Evolutionary conservation across 2,329 filamentous ascomycete genomes (phyloP).

Genomic region (Talaromyces marneffei): DNA sequence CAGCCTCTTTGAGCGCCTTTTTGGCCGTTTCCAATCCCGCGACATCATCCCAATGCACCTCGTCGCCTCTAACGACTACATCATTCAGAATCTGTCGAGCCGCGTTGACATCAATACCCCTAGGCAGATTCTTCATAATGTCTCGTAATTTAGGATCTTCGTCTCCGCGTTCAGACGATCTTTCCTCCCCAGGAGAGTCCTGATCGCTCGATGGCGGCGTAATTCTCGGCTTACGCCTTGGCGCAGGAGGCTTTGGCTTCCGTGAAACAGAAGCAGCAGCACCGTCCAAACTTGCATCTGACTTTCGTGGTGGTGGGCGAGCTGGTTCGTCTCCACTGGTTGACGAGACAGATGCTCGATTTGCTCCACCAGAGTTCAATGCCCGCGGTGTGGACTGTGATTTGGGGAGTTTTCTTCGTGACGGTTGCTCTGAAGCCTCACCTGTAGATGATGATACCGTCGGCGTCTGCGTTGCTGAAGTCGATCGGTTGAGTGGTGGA

Average conservation of each 20-base stretch:
- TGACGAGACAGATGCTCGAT: constrained; percentile 21
- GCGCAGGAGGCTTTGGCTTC: constrained; percentile 19
- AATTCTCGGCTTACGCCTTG: constrained; percentile 35
- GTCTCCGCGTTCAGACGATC: constrained; percentile 42
- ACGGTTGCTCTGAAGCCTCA: background rate
- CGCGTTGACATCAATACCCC: constrained; percentile 72
- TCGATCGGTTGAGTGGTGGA: constrained; percentile 13
- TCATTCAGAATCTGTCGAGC: constrained; percentile 94
- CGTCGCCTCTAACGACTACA: constrained; percentile 87
- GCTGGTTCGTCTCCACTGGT: constrained; percentile 31
- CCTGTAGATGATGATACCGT: background rate
- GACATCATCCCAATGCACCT: constrained; percentile 91
- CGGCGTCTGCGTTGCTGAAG: constrained; percentile 12
- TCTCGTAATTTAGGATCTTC: constrained; percentile 56
- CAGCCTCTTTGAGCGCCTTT: constrained; percentile 84
- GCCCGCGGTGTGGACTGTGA: constrained; percentile 11
- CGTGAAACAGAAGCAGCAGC: constrained; percentile 17
- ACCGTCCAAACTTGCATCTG: constrained; percentile 7
- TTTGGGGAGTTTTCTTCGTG: constrained; percentile 6
- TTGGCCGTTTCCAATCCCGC: constrained; percentile 88
- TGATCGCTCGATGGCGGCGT: constrained; percentile 42
- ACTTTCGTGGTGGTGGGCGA: constrained; percentile 18
- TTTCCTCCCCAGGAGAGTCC: constrained; percentile 39
- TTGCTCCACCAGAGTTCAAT: constrained; percentile 2
- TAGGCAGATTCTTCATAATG: constrained; percentile 71